These are phyloP conservation scores for Euptelea pleiosperma DNA, from an alignment of 164 flowering plant species.

Conservation along the genomic window DNA sequence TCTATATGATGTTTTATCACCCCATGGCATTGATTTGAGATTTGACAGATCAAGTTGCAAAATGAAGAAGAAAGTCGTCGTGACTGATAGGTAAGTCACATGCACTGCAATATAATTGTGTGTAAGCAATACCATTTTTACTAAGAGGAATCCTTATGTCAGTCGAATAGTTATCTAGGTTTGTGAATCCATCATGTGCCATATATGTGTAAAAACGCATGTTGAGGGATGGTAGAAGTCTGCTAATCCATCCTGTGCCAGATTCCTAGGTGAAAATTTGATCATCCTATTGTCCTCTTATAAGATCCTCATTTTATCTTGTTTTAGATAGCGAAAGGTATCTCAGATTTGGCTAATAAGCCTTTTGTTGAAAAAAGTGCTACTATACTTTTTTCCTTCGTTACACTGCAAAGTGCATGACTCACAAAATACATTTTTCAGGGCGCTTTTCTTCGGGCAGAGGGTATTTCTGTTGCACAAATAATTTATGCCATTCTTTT, in stretches of 20 bases:
- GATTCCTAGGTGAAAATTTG: too few relatives aligned
- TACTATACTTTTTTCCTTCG: neutral
- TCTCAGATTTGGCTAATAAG: neutral
- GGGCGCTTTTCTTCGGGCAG: neutral
- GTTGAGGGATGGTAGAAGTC: too few relatives aligned
- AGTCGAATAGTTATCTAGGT: neutral
- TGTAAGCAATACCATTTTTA: neutral
- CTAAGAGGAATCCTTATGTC: neutral
- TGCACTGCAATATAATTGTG: neutral
- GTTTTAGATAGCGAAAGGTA: neutral
- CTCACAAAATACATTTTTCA: neutral
- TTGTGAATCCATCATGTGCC: neutral
- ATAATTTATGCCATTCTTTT: slow-evolving; percentile 8
- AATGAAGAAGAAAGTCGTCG: slow-evolving; percentile 77
- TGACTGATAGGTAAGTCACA: slow-evolving; percentile 72
- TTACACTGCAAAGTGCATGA: neutral
- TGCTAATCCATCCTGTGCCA: too few relatives aligned
- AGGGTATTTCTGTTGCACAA: neutral
- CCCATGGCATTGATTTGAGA: slow-evolving; percentile 10
- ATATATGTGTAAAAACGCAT: neutral
- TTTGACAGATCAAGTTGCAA: slow-evolving; percentile 65
- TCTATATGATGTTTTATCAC: slow-evolving; percentile 3
- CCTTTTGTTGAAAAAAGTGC: too few relatives aligned
- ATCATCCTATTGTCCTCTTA: too few relatives aligned
- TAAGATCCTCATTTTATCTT: too few relatives aligned